Evolutionary conservation across 768 basidiomycete genomes (phyloP), one percentile per base, ranked within the genome.

Genomic region (Cystoderma amianthinum): DNA sequence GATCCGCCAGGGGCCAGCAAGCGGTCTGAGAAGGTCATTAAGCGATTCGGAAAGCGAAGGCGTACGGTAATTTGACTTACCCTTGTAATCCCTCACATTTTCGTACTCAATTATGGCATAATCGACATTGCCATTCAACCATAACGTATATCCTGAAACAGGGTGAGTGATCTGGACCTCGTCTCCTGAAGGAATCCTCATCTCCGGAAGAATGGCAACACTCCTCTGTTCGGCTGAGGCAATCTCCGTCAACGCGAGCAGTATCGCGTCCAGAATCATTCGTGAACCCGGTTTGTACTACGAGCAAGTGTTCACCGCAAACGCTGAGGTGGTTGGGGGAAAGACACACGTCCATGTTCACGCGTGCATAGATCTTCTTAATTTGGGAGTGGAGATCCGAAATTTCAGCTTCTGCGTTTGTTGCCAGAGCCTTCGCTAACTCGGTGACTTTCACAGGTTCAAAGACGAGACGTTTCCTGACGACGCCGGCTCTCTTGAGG

Each of bases 221-320:
- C 40, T 44, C 1, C 44, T 47, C 38, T 46, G 15, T 41, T 45
- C 3, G 39, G 36, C 44, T 24, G 53, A n/a, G n/a, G 35, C 24
- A 45, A 60, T 55, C 38, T 56, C 48, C 6, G 49, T 48, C 42
- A 58, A 47, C 13, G 58, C 23, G 42, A 62, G 48, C 42, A 61
- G 47, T 45, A 63, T 47, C 16, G 58, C 56, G 35, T 63, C 52
- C 42, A 59, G 52, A 45, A 62, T 52, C 59, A 62, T 62, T 22
- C 55, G 53, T 5, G 45, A 37, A n/a, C 56, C 53, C 30, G 56
- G 35, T 50, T 44, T n/a, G n/a, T n/a, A n/a, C n/a, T n/a, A n/a
- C n/a, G n/a, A n/a, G n/a, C 47, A 36, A 47, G 52, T 46, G 48
- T 46, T 36, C 43, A 32, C 38, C 42, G 25, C 32, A 25, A 50